Evolutionary conservation across 305 asterid genomes (phyloP).

Genomic region (Fraxinus xanthoxyloides): DNA sequence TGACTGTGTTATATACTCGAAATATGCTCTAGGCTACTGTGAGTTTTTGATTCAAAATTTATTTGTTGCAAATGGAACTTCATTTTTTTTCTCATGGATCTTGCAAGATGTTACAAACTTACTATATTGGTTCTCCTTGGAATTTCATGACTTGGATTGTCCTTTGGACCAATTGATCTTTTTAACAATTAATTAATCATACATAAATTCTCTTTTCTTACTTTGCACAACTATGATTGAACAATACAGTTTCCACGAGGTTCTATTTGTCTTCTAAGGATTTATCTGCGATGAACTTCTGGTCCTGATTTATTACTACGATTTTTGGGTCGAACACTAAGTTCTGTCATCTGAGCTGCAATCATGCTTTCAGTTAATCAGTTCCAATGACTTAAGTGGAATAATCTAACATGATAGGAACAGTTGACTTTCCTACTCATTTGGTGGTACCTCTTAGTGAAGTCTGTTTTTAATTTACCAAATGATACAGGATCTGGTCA

Average conservation of each 20-base stretch:
- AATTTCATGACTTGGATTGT: slow-evolving; percentile 28
- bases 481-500: background rate
- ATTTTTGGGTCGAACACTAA: background rate
- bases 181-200: slow-evolving; percentile 17
- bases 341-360: background rate
- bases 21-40: background rate
- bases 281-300: background rate
- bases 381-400: background rate
- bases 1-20: background rate
- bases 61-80: slow-evolving; percentile 10
- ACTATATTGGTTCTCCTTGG: slow-evolving; percentile 23
- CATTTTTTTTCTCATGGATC: background rate
- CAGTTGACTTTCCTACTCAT: background rate
- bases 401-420: background rate
- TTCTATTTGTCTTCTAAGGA: slow-evolving; percentile 4
- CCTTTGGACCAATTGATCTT: slow-evolving; percentile 15
- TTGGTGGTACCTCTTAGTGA: background rate
- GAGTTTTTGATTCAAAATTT: slow-evolving; percentile 1
- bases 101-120: slow-evolving; percentile 11
- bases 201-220: slow-evolving; percentile 11
- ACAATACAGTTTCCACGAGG: background rate
- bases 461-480: background rate
- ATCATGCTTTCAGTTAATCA: background rate
- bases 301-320: background rate
- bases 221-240: slow-evolving; percentile 18